These are phyloP conservation scores for Cyberlindnera petersonii DNA, from an alignment of 805 yeast genomes.

Conservation along the genomic window DNA sequence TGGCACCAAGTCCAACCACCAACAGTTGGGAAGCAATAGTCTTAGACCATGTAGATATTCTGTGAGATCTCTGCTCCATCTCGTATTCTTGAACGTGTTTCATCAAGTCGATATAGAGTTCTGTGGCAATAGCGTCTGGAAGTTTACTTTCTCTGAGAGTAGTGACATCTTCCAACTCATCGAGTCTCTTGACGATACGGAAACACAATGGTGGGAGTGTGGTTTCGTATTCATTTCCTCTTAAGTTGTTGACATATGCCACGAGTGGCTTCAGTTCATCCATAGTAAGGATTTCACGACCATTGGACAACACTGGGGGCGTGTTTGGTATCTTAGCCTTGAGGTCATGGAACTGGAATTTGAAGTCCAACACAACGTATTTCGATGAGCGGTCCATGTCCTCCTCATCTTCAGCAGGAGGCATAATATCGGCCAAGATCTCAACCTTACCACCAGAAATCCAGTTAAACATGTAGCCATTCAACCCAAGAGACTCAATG, in stretches of 20 bases:
- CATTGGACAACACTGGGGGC: slow-evolving; percentile 49
- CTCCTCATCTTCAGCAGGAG: slow-evolving; percentile 48
- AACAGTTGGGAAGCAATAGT: slow-evolving; percentile 55
- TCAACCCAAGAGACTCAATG: slow-evolving; percentile 34
- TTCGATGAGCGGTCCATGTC: slow-evolving; percentile 25
- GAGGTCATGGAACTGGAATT: slow-evolving; percentile 58
- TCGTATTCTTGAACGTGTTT: slow-evolving; percentile 54
- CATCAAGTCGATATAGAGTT: slow-evolving; percentile 52
- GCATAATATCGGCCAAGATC: slow-evolving; percentile 64
- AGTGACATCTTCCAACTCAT: slow-evolving; percentile 38
- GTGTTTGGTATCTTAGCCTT: slow-evolving; percentile 50
- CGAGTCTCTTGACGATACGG: slow-evolving; percentile 44
- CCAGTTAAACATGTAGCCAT: slow-evolving; percentile 54
- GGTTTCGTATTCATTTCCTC: slow-evolving; percentile 25
- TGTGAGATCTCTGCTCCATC: slow-evolving; percentile 37
- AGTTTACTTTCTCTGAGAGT: slow-evolving; percentile 41
- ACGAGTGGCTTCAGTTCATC: slow-evolving; percentile 60
- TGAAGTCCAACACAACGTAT: slow-evolving; percentile 66
- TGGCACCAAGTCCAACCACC: slow-evolving; percentile 55
- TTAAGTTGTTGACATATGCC: slow-evolving; percentile 52
- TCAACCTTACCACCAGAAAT: slow-evolving; percentile 67
- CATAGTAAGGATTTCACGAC: slow-evolving; percentile 52
- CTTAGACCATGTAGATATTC: slow-evolving; percentile 54
- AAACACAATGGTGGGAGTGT: slow-evolving; percentile 31
- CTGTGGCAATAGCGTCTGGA: slow-evolving; percentile 50